Base-by-base conservation (phyloP, 2,329 filamentous ascomycete genomes). In the Colletotrichum sansevieriae region DNA sequence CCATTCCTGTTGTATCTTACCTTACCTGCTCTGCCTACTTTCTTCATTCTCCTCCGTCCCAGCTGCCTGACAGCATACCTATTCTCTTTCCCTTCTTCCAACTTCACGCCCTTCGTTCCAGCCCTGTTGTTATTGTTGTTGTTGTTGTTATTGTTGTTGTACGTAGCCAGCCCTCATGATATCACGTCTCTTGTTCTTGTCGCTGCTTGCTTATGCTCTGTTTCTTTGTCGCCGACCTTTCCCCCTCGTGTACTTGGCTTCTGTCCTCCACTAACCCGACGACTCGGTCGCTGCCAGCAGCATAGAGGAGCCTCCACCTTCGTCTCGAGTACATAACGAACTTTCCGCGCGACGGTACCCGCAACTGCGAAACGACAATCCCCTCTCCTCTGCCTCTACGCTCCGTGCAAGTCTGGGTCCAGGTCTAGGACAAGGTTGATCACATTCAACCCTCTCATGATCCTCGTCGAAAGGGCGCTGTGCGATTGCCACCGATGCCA, bases 321-420 rank as follows among this genome's bases (percentile, higher is more conserved):
- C 54, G 62, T 55, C 62, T 65, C 55, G 55, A 68, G 55, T 68
- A 68, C 62, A 51, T 13, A 55, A 67, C 65, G 62, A 68, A 65
- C 65, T 60, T 61, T 65, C 65, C 60, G 60, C 60, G 62, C 62
- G 55, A 68, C 65, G 47, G 62, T 60, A 68, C 62, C 65, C 65
- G 65, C 65, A 68, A 68, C 65, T 68, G 54, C 65, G 65, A 68
- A 68, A 68, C 65, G 62, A 65, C 65, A 55, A 60, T 49, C n/a
- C 49, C 65, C 47, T 51, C 61, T 35, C 39, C n/a, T 39, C 13
- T 44, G 33, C 43, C 47, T 68, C 55, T 68, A 35, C 49, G 8
- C 37, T 20, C 22, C 57, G 18, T 52, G 12, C 59, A 51, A n/a
- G 44, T 43, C 22, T 15, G n/a, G 51, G 35, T 63, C 29, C 9